Evolutionary conservation across 768 basidiomycete species (phyloP), one percentile per base, ranked within the genome.

Genomic region (Russula earlei): DNA sequence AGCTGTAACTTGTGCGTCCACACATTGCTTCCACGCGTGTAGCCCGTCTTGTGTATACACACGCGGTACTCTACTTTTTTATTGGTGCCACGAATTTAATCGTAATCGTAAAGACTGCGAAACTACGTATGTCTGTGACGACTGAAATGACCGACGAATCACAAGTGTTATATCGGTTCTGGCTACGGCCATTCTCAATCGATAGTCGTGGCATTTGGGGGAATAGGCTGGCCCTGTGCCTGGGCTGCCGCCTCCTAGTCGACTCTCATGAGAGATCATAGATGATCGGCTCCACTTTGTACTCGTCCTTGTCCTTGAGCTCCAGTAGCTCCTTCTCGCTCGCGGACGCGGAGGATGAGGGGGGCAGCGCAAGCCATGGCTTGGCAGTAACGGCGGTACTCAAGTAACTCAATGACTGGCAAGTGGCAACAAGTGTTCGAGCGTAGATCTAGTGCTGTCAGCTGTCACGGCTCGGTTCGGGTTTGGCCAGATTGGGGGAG

Each of bases 271-370:
- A n/a, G n/a, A n/a, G n/a, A n/a, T 49, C 52, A 40, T 56, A 46
- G 37, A 74, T 70, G 38, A 66, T 64, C 10, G 63, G 65, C 59
- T 76, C 77, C 34, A 76, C 70, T 61, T 68, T 74, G 22, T 80
- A 82, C 61, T 77, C 77, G 64, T 85, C 83, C 63, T 69, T 71
- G 29, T 31, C 29, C 29, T 31, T 31, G 7, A 31, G 10, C 29
- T 31, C 29, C 29, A n/a, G n/a, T n/a, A 31, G 29, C 29, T 31
- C 29, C 29, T 31, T 31, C 29, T 31, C 29, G n/a, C n/a, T n/a
- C n/a, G n/a, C n/a, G n/a, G n/a, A n/a, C n/a, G n/a, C n/a, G n/a
- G n/a, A n/a, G n/a, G n/a, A n/a, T n/a, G n/a, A n/a, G n/a, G n/a
- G n/a, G n/a, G n/a, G n/a, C n/a, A n/a, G n/a, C n/a, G n/a, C n/a